A percentile compares a stretch with the other conserved stretches of the same genome.
Evolutionary conservation across 1,284 basidiomycete genomes (phyloP).

Genomic region (Marasmius tenuissimus): DNA sequence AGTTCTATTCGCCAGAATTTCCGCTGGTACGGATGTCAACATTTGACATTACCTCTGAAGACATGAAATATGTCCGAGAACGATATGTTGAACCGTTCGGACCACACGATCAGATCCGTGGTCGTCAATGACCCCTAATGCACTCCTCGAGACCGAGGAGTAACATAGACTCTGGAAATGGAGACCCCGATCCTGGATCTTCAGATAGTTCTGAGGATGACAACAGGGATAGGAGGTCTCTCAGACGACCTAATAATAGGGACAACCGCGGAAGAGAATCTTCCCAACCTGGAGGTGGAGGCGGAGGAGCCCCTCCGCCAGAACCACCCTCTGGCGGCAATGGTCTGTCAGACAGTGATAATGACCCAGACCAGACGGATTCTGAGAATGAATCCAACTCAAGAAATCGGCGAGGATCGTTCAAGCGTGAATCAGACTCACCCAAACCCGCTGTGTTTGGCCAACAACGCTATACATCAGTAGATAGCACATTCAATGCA

Average conservation of each 20-base stretch:
- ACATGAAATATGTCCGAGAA: not conserved
- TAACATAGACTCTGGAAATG: not conserved
- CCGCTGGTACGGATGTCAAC: not conserved
- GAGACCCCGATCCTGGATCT: not conserved
- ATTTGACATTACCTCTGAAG: not conserved
- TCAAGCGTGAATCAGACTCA: not conserved
- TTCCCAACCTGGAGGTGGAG: not conserved
- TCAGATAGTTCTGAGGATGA: not conserved
- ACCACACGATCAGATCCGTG: too few species aligned
- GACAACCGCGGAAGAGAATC: not conserved
- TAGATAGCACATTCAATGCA: not conserved
- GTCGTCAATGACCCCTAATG: not conserved
- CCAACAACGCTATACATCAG: not conserved
- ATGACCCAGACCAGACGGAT: not conserved
- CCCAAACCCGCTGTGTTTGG: not conserved
- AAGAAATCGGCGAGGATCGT: not conserved
- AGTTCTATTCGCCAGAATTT: not conserved
- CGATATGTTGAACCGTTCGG: too few species aligned
- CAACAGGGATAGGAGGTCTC: too few species aligned
- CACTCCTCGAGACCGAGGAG: too few species aligned
- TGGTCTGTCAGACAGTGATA: not conserved
- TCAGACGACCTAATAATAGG: not conserved
- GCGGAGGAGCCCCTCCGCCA: too few species aligned
- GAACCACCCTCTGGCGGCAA: not conserved
- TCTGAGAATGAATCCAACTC: not conserved